Conservation (phyloP, 2,329 filamentous ascomycete genomes). For the Lizonia empirigonia region DNA sequence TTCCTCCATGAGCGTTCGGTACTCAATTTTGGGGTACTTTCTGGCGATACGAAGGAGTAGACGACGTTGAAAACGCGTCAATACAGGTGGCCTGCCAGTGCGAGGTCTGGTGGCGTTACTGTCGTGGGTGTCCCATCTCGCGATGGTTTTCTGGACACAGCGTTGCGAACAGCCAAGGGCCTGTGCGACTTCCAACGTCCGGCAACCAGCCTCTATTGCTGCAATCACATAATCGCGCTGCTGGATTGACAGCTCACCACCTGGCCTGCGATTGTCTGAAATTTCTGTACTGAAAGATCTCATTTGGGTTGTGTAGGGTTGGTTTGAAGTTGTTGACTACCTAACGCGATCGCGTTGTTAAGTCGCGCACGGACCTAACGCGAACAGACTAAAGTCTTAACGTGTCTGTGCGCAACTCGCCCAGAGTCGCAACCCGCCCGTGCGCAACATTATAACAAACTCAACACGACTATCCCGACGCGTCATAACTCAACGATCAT, state of each 20-base stretch:
- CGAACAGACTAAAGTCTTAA: slow-evolving; percentile 1
- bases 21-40: slow-evolving; percentile 3
- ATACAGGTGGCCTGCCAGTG: slow-evolving; percentile 6
- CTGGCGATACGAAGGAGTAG: neutral
- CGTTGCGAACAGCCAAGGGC: neutral
- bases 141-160: slow-evolving; percentile 4
- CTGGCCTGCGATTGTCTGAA: slow-evolving; percentile 1
- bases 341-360: neutral
- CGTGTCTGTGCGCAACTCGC: no score
- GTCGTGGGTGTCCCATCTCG: neutral
- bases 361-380: no score
- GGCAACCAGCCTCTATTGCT: neutral
- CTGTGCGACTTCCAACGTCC: neutral
- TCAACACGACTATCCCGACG: no score
- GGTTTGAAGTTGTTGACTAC: neutral
- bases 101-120: neutral
- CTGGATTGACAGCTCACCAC: neutral
- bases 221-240: slow-evolving; percentile 1
- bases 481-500: no score
- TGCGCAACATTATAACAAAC: no score
- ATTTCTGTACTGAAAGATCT: slow-evolving; percentile 3
- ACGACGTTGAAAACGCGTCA: neutral
- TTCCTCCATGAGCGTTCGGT: slow-evolving; percentile 2
- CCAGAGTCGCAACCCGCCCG: no score
- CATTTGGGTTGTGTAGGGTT: neutral